Percentiles rank a stretch among this genome's conserved stretches.
These are phyloP conservation scores for Taphrina populina DNA, from an alignment of 1,139 yeast species.

Conservation along the genomic window DNA sequence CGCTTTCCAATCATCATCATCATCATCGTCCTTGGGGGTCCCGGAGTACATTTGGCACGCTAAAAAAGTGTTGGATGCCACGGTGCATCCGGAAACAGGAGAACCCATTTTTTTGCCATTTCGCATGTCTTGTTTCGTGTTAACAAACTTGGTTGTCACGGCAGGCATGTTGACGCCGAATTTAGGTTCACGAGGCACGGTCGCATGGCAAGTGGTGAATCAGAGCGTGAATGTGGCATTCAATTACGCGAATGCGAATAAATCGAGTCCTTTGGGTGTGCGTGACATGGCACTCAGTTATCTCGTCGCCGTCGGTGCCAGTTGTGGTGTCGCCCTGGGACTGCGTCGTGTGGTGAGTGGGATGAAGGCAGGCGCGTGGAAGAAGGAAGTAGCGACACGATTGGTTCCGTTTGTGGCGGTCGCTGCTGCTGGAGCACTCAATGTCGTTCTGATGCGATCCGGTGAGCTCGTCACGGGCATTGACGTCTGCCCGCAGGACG, in stretches of 20 bases:
- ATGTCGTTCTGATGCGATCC: slow-evolving; percentile 91
- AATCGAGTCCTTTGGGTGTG: slow-evolving; percentile 84
- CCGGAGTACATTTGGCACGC: slow-evolving; percentile 88
- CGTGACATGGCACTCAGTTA: slow-evolving; percentile 74
- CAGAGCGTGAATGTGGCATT: slow-evolving; percentile 95
- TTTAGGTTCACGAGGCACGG: slow-evolving; percentile 81
- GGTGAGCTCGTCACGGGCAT: slow-evolving; percentile 88
- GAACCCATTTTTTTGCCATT: slow-evolving; percentile 88
- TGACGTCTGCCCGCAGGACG: slow-evolving; percentile 52
- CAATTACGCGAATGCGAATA: slow-evolving; percentile 92
- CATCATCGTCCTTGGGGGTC: no score
- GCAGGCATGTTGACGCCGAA: slow-evolving; percentile 97
- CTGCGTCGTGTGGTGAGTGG: slow-evolving; percentile 83
- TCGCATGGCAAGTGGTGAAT: slow-evolving; percentile 96
- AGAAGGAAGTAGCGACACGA: slow-evolving; percentile 74
- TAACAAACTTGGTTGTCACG: slow-evolving; percentile 89
- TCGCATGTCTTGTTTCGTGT: slow-evolving; percentile 93
- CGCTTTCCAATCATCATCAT: slow-evolving; percentile 54
- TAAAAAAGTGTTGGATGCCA: slow-evolving; percentile 53
- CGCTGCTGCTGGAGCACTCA: slow-evolving; percentile 91
- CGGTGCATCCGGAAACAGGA: slow-evolving; percentile 59
- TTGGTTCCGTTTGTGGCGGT: slow-evolving; percentile 98
- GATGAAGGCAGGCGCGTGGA: slow-evolving; percentile 51
- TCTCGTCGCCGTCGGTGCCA: slow-evolving; percentile 84
- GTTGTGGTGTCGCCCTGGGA: slow-evolving; percentile 93